A percentile compares a stretch with the other conserved stretches of the same genome.
These are phyloP conservation scores for Sporopachydermia cereana DNA, from an alignment of 1,139 yeast genomes.

Conservation along the genomic window DNA sequence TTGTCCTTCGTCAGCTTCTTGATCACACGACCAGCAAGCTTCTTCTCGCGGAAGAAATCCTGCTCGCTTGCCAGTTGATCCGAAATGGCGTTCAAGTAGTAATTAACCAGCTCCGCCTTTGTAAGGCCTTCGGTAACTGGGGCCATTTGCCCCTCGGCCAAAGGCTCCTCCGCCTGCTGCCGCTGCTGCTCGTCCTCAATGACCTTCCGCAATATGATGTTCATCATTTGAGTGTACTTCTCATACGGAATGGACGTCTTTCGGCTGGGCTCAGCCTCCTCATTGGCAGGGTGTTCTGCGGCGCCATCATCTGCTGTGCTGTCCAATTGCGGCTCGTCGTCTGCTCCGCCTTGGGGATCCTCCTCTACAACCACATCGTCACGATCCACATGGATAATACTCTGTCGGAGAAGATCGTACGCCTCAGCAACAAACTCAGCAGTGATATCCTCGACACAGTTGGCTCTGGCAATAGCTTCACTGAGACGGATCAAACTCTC, in stretches of 20 bases:
- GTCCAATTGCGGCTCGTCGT: slow-evolving; percentile 15
- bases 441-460: slow-evolving; percentile 82
- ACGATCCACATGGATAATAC: slow-evolving; percentile 87
- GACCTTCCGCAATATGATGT: slow-evolving; percentile 60
- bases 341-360: slow-evolving; percentile 34
- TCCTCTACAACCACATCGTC: slow-evolving; percentile 86
- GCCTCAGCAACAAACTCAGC: slow-evolving; percentile 91
- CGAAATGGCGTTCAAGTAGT: slow-evolving; percentile 73
- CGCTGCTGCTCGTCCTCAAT: slow-evolving; percentile 38
- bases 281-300: slow-evolving; percentile 13
- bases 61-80: slow-evolving; percentile 58
- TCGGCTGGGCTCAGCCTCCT: slow-evolving; percentile 15
- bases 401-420: slow-evolving; percentile 76
- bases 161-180: slow-evolving; percentile 24
- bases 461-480: slow-evolving; percentile 96
- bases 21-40: slow-evolving; percentile 67
- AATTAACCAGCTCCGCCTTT: slow-evolving; percentile 58
- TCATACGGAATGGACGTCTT: slow-evolving; percentile 67
- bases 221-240: slow-evolving; percentile 76
- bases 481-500: slow-evolving; percentile 65
- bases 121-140: slow-evolving; percentile 49
- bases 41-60: slow-evolving; percentile 60
- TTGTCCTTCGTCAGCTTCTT: slow-evolving; percentile 78
- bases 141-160: slow-evolving; percentile 19
- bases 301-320: slow-evolving; percentile 12